Evolutionary conservation across 305 asterid genomes (phyloP).

Genomic region (Vinca major): DNA sequence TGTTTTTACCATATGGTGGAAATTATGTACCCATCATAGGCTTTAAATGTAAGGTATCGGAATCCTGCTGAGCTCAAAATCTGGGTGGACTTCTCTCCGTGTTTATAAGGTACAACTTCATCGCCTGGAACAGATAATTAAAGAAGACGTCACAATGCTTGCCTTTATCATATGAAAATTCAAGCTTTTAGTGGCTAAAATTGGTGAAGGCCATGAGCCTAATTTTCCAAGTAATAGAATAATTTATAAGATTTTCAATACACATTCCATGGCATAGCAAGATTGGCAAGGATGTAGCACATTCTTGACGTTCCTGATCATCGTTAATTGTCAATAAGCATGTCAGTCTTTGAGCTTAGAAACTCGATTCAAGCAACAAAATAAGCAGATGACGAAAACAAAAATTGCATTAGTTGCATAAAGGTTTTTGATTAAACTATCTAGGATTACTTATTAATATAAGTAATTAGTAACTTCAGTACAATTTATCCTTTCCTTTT

Average conservation of each 20-base stretch:
- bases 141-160: neutral
- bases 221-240: too few relatives aligned
- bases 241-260: constrained; percentile 17
- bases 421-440: neutral
- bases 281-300: constrained; percentile 89
- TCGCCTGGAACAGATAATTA: constrained; percentile 45
- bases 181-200: too few relatives aligned
- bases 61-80: constrained; percentile 80
- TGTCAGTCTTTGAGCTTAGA: neutral
- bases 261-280: constrained; percentile 80
- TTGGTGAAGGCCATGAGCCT: too few relatives aligned
- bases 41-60: constrained; percentile 53
- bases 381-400: neutral
- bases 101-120: constrained; percentile 72
- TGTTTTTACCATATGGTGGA: neutral
- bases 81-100: constrained; percentile 73
- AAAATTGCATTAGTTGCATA: neutral
- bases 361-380: neutral
- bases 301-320: constrained; percentile 60
- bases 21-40: constrained; percentile 64
- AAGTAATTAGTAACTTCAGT: neutral
- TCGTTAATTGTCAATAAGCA: neutral
- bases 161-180: too few relatives aligned
- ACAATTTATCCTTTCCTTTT: too few relatives aligned
- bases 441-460: neutral